Evolutionary conservation across 78 protist genomes (phyloP).

Genomic region (Anaeramoeba ignava): DNA sequence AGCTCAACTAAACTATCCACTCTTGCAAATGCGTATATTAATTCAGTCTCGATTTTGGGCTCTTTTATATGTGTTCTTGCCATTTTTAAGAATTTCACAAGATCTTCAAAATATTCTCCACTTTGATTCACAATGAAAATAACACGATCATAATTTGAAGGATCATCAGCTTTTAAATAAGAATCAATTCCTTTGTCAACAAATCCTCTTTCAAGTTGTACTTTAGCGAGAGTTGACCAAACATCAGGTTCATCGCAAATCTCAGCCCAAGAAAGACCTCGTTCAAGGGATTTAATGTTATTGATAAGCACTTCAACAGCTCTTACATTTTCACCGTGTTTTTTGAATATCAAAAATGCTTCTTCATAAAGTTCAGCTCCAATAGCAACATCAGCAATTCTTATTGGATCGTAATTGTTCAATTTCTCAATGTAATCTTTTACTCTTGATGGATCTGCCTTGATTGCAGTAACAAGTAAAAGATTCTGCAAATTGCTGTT

Average conservation of each 20-base stretch:
- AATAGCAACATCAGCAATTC: constrained; percentile 86
- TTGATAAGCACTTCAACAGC: constrained; percentile 76
- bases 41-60: constrained; percentile 82
- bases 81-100: constrained; percentile 80
- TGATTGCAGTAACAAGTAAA: constrained; percentile 93
- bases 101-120: constrained; percentile 43
- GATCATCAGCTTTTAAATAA: constrained; percentile 68
- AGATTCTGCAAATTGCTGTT: constrained; percentile 94
- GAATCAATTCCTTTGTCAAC: constrained; percentile 61
- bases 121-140: constrained; percentile 50
- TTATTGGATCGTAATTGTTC: constrained; percentile 88
- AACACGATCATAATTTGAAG: constrained; percentile 27
- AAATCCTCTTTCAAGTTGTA: constrained; percentile 68
- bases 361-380: constrained; percentile 81
- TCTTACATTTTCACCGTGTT: constrained; percentile 64
- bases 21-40: constrained; percentile 82
- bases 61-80: constrained; percentile 66
- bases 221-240: constrained; percentile 76
- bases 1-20: constrained; percentile 80
- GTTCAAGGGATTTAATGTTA: constrained; percentile 58
- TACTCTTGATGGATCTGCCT: constrained; percentile 67
- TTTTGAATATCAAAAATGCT: constrained; percentile 86
- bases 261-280: constrained; percentile 92
- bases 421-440: constrained; percentile 88
- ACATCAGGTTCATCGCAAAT: constrained; percentile 69